A percentile compares a stretch with the other conserved stretches of the same genome.
Conservation (phyloP, 2,329 filamentous ascomycete genomes). For the Trichoderma simmonsii region DNA sequence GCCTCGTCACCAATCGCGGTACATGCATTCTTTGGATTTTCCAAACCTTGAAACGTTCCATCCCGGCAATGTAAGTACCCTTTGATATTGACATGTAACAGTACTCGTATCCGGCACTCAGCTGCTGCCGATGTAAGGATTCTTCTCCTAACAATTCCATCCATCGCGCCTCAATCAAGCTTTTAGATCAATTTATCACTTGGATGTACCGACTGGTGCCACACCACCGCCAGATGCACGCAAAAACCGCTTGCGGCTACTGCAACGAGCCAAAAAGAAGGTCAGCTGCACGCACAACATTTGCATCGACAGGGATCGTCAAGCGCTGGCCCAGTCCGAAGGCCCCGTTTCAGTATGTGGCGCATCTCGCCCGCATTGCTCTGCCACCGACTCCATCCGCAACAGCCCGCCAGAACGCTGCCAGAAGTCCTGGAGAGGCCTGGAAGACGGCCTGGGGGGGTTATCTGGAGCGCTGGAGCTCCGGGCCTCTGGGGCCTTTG, state of each 20-base stretch:
- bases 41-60: not conserved
- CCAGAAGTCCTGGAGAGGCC: not conserved
- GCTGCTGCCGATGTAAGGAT: not conserved
- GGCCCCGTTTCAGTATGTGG: not conserved
- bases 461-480: not conserved
- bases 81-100: not conserved
- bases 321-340: not conserved
- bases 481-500: not conserved
- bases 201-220: not conserved
- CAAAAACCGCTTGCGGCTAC: conserved; percentile 14
- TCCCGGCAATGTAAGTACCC: not conserved
- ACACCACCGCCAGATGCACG: not conserved
- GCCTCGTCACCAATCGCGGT: not conserved
- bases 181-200: not conserved
- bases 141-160: not conserved
- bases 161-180: not conserved
- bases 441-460: not conserved
- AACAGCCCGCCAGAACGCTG: not conserved
- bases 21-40: not conserved
- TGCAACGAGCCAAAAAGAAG: conserved; percentile 19
- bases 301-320: conserved; percentile 18
- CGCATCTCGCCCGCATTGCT: conserved; percentile 4
- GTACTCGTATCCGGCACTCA: not conserved
- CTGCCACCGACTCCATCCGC: not conserved
- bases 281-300: conserved; percentile 26